Evolutionary conservation across 306 rosid genomes (phyloP).

Genomic region (Myrica gale): DNA sequence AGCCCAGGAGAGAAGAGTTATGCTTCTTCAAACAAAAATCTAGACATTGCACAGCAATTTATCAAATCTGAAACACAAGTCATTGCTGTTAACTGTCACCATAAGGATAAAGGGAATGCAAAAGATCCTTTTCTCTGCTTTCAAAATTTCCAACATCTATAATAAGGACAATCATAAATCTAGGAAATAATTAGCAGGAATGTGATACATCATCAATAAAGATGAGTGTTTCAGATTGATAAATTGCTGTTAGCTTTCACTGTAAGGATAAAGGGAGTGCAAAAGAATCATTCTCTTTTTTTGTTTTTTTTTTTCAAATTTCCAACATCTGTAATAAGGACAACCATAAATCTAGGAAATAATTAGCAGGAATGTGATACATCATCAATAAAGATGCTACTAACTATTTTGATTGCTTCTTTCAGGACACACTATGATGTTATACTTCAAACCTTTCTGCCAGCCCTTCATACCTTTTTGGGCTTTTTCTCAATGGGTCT

Average conservation of each 20-base stretch:
- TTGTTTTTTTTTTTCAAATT: background rate
- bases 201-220: background rate
- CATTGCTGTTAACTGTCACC: background rate
- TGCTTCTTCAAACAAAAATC: background rate
- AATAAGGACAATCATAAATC: background rate
- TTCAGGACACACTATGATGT: background rate
- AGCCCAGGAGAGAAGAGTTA: background rate
- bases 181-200: background rate
- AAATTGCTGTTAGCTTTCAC: background rate
- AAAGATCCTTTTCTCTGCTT: background rate
- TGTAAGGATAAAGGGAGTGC: background rate
- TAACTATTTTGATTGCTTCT: background rate
- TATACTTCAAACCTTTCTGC: background rate
- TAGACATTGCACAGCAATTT: background rate
- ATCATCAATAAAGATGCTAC: background rate
- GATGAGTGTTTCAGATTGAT: too few relatives aligned
- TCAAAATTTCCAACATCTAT: background rate
- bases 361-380: background rate
- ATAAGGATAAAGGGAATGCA: background rate
- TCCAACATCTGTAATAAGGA: background rate
- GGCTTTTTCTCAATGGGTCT: background rate
- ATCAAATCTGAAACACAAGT: background rate
- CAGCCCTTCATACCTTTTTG: background rate
- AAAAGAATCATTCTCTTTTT: background rate
- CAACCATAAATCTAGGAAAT: background rate